A percentile compares a stretch with the other conserved stretches of the same genome.
Evolutionary conservation across 768 basidiomycete genomes (phyloP).

Genomic region (Pleurotus cornucopiae): DNA sequence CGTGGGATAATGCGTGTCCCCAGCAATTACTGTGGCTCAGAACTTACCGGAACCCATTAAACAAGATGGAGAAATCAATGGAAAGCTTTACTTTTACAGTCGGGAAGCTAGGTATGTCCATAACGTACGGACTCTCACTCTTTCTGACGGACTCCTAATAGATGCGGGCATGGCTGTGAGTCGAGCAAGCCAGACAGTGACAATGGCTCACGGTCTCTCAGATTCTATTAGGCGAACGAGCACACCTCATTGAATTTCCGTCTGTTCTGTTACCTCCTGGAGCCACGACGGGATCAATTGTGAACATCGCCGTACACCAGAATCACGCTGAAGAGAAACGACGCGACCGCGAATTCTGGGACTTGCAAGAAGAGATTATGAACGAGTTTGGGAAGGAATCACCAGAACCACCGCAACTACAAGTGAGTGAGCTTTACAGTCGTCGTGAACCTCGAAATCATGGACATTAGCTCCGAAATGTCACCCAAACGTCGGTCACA

Average conservation of each 20-base stretch:
- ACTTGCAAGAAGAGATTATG: slow-evolving; percentile 77
- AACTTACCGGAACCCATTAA: neutral
- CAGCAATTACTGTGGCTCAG: too few species aligned
- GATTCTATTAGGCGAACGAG: slow-evolving; percentile 91
- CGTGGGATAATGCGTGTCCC: neutral
- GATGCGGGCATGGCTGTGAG: slow-evolving; percentile 93
- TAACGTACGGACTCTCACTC: neutral
- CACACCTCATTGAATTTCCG: slow-evolving; percentile 97
- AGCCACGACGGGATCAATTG: slow-evolving; percentile 89
- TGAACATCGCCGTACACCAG: slow-evolving; percentile 92
- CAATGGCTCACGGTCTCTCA: slow-evolving; percentile 22
- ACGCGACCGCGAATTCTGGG: slow-evolving; percentile 79
- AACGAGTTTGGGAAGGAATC: slow-evolving; percentile 62
- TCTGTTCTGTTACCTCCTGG: slow-evolving; percentile 92
- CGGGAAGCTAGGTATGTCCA: slow-evolving; percentile 81
- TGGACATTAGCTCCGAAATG: slow-evolving; percentile 67
- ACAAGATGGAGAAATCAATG: slow-evolving; percentile 25
- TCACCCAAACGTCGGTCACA: slow-evolving; percentile 95
- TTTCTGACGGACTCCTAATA: slow-evolving; percentile 21
- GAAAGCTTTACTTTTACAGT: slow-evolving; percentile 91
- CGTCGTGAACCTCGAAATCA: neutral
- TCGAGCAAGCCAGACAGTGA: slow-evolving; percentile 3
- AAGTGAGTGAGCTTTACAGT: slow-evolving; percentile 39
- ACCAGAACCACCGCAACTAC: slow-evolving; percentile 72
- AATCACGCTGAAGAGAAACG: slow-evolving; percentile 82